Evolutionary conservation across 2,329 filamentous ascomycete genomes (phyloP).

Genomic region (Talaromyces marneffei): DNA sequence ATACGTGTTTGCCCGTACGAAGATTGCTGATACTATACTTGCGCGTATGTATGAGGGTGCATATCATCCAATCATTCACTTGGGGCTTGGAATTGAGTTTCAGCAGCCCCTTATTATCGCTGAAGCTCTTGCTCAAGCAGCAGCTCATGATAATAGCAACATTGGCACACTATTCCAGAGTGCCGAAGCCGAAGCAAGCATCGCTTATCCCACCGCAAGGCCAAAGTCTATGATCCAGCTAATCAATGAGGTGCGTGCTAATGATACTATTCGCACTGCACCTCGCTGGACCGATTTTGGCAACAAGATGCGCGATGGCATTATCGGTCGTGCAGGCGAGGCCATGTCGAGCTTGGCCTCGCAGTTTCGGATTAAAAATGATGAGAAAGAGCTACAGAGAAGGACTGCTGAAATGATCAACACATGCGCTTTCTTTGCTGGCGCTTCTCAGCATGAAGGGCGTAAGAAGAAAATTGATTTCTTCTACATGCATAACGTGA

Average conservation of each 20-base stretch:
- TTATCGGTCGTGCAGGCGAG: not conserved
- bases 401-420: constrained; percentile 11
- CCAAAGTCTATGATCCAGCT: not conserved
- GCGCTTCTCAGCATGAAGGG: not conserved
- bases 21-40: constrained; percentile 57
- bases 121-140: constrained; percentile 67
- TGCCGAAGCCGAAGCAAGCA: not conserved
- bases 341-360: not conserved
- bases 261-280: not conserved
- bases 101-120: constrained; percentile 55
- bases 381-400: not conserved
- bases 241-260: not conserved
- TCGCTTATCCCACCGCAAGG: not conserved
- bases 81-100: constrained; percentile 78
- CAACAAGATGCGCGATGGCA: not conserved
- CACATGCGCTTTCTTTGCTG: not conserved
- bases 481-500: constrained; percentile 27
- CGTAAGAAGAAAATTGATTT: not conserved
- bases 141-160: constrained; percentile 49
- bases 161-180: not conserved
- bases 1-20: constrained; percentile 58
- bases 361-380: not conserved
- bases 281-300: not conserved
- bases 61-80: constrained; percentile 70
- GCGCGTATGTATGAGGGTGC: constrained; percentile 55